Conservation (phyloP, 2,329 filamentous ascomycete species). For the Trichoderma breve region DNA sequence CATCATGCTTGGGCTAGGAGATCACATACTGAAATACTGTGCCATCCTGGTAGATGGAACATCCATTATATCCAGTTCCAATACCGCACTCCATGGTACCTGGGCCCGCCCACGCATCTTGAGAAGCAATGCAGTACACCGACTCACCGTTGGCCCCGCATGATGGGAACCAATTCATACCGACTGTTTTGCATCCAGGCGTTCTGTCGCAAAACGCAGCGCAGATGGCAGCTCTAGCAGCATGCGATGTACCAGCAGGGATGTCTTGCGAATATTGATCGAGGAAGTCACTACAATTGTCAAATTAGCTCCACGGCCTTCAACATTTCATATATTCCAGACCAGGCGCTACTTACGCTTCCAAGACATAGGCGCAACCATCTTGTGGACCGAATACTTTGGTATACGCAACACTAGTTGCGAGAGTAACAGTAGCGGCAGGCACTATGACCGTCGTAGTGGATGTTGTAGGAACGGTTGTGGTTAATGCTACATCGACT, state of each 20-base stretch:
- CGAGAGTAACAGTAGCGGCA: not conserved
- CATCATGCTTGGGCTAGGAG: not conserved
- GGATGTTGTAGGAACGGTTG: not conserved
- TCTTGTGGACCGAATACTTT: not conserved
- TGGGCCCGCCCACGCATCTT: not conserved
- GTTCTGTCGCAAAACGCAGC: slow-evolving; percentile 5
- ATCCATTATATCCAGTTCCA: not conserved
- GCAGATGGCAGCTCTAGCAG: not conserved
- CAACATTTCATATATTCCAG: not conserved
- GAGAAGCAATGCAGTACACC: slow-evolving; percentile 8
- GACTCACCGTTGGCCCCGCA: not conserved
- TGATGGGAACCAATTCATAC: slow-evolving; percentile 7
- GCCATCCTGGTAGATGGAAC: slow-evolving; percentile 11
- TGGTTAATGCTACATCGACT: not conserved
- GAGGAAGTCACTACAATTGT: not conserved
- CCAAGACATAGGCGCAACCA: not conserved
- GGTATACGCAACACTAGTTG: not conserved
- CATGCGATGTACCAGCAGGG: not conserved
- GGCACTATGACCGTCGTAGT: slow-evolving; percentile 1
- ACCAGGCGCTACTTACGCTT: not conserved
- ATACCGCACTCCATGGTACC: slow-evolving; percentile 3
- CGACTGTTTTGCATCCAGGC: not conserved
- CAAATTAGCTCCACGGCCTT: not conserved
- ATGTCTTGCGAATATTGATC: slow-evolving; percentile 7
- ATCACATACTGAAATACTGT: not conserved